Percentiles rank a stretch among this genome's conserved stretches.
phyloP scores from a whole-genome alignment of 257 asterid genomes.

The Solanum chaucha region DNA sequence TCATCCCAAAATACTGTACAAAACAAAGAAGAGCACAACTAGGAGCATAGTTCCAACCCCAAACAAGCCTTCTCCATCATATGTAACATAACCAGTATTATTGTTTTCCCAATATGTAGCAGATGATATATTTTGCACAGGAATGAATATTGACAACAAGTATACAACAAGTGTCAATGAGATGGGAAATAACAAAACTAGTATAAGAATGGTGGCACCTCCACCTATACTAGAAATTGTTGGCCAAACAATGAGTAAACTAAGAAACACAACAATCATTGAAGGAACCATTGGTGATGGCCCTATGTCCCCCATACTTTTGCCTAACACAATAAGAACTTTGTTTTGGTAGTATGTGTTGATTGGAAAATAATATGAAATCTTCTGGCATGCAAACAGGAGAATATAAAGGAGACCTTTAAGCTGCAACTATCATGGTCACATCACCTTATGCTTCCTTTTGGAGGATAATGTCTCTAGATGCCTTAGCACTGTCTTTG shows the following conservation, averaged over 20 bases:
- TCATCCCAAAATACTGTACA: not conserved
- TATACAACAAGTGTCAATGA: not conserved
- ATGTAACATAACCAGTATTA: not conserved
- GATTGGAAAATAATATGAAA: not conserved
- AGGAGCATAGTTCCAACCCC: conserved; percentile 8
- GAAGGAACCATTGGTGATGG: conserved; percentile 23
- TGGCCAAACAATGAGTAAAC: conserved; percentile 7
- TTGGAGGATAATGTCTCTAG: not conserved
- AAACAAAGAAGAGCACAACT: conserved; percentile 1
- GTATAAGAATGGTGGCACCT: not conserved
- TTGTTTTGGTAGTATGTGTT: not conserved
- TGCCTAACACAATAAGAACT: not conserved
- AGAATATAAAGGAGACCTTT: not conserved
- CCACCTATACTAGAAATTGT: not conserved
- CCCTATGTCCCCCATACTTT: conserved; percentile 3
- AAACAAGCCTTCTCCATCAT: conserved; percentile 10
- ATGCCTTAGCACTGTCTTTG: not conserved
- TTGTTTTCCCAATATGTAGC: not conserved
- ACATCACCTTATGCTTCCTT: not conserved
- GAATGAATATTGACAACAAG: not conserved
- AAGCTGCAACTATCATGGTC: not conserved
- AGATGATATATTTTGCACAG: not conserved
- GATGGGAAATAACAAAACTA: conserved; percentile 3
- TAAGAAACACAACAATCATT: conserved; percentile 7
- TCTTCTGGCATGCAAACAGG: not conserved